Evolutionary conservation across 1,284 basidiomycete species (phyloP).

Genomic region (Moesziomyces parantarcticus): DNA sequence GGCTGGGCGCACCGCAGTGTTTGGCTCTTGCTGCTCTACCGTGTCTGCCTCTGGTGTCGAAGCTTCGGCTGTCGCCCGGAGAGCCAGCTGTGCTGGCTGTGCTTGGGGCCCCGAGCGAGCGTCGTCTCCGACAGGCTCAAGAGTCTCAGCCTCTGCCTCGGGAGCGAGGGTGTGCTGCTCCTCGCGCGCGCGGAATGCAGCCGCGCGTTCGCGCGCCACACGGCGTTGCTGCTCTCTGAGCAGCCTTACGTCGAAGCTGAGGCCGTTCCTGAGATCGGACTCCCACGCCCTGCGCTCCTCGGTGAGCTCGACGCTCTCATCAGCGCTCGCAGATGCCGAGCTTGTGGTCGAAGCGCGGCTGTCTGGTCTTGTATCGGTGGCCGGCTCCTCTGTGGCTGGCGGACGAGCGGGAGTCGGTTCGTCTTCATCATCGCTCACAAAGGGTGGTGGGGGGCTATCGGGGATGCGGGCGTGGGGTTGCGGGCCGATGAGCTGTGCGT

Average conservation of each 20-base stretch:
- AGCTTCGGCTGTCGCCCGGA: no score
- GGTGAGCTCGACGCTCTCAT: conserved; percentile 20
- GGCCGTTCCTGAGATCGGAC: conserved; percentile 33
- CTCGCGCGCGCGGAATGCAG: neutral
- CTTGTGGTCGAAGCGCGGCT: conserved; percentile 20
- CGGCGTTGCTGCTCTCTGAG: conserved; percentile 45
- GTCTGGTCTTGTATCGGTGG: conserved; percentile 2
- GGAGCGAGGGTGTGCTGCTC: neutral
- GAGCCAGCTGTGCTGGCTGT: no score
- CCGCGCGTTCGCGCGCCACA: conserved; percentile 41
- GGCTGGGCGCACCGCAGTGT: no score
- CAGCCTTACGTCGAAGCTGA: conserved; percentile 43
- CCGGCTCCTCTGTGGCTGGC: neutral
- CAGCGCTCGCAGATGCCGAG: conserved; percentile 26
- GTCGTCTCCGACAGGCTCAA: neutral
- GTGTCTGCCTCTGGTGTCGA: no score
- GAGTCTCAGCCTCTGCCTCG: neutral
- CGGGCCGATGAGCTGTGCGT: conserved; percentile 34
- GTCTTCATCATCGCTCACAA: conserved; percentile 49
- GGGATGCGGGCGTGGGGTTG: conserved; percentile 45
- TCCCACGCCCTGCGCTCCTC: conserved; percentile 51
- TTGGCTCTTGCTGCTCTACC: no score
- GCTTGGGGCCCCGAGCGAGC: no score
- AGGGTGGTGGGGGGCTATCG: conserved; percentile 55
- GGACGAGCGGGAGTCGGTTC: conserved; percentile 1